Conservation (phyloP, 1,284 basidiomycete species). For the Rhodofomes roseus region DNA sequence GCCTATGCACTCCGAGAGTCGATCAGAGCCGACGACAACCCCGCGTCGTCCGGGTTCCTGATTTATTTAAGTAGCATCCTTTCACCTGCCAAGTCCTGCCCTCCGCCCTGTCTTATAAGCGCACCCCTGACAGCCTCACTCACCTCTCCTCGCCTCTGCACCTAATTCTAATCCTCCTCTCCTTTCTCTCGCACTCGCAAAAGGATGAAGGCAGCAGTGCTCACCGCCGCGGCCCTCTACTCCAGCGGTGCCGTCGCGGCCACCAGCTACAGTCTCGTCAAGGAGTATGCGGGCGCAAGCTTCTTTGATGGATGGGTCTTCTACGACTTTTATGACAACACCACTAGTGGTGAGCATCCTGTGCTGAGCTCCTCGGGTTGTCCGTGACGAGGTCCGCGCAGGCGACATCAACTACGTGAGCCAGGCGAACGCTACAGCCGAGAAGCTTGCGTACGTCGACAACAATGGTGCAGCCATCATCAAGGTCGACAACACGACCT, state of each 20-base stretch:
- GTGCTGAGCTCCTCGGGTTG: background rate
- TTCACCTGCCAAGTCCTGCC: background rate
- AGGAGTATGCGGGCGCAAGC: slow-evolving; percentile 36
- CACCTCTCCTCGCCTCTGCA: background rate
- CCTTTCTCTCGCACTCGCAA: slow-evolving; percentile 3
- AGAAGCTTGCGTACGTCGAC: slow-evolving; percentile 52
- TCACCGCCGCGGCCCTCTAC: background rate
- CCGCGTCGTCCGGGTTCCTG: background rate
- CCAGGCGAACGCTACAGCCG: slow-evolving; percentile 38
- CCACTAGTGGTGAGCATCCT: slow-evolving; percentile 31
- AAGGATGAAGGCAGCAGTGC: background rate
- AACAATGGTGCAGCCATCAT: slow-evolving; percentile 50
- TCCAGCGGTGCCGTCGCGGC: background rate
- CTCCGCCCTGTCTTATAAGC: background rate
- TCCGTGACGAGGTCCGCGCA: slow-evolving; percentile 14
- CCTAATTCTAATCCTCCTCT: background rate
- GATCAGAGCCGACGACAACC: too few species aligned
- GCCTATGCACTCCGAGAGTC: too few species aligned
- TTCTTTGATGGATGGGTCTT: slow-evolving; percentile 56
- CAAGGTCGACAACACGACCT: slow-evolving; percentile 51
- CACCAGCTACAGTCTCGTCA: slow-evolving; percentile 4
- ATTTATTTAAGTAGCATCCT: background rate
- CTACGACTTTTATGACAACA: slow-evolving; percentile 48
- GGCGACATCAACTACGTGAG: slow-evolving; percentile 50
- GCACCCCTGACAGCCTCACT: background rate